A percentile compares a stretch with the other conserved stretches of the same genome.
Evolutionary conservation across 306 rosid species (phyloP).

Genomic region (Corylus americana): DNA sequence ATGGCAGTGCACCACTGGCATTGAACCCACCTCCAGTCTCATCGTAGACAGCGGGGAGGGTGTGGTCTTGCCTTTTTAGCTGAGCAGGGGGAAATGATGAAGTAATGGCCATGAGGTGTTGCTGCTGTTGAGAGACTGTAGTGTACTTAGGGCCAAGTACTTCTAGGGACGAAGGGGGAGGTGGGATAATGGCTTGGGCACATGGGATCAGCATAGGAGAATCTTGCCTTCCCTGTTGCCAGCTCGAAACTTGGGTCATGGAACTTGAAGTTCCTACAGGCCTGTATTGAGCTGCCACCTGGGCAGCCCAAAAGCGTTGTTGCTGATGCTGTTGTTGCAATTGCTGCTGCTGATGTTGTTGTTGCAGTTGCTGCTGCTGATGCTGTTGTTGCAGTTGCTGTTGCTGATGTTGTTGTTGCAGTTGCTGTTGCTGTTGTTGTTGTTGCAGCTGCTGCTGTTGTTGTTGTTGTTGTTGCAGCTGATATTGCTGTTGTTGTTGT

Average conservation of each 20-base stretch:
- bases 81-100: constrained; percentile 39
- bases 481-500: constrained; percentile 11
- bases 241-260: constrained; percentile 41
- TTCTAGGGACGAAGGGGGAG: constrained; percentile 40
- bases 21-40: constrained; percentile 36
- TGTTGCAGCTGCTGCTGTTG: constrained; percentile 31
- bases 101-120: constrained; percentile 37
- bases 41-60: constrained; percentile 40
- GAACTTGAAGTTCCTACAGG: constrained; percentile 34
- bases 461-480: constrained; percentile 14
- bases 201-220: constrained; percentile 19
- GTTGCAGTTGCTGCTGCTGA: too few relatives aligned
- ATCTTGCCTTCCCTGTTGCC: constrained; percentile 57
- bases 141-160: constrained; percentile 42
- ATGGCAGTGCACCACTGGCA: constrained; percentile 21
- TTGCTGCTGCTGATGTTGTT: constrained; percentile 23
- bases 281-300: constrained; percentile 44
- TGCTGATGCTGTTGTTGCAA: constrained; percentile 26
- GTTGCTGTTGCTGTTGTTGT: too few relatives aligned
- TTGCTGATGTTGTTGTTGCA: not conserved
- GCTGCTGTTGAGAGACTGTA: constrained; percentile 51
- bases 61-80: constrained; percentile 42
- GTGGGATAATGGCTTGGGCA: constrained; percentile 34
- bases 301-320: constrained; percentile 50
- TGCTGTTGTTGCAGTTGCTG: not conserved